Evolutionary conservation across 352 stramenopile species (phyloP).

Genomic region (Pythium dissimile): DNA sequence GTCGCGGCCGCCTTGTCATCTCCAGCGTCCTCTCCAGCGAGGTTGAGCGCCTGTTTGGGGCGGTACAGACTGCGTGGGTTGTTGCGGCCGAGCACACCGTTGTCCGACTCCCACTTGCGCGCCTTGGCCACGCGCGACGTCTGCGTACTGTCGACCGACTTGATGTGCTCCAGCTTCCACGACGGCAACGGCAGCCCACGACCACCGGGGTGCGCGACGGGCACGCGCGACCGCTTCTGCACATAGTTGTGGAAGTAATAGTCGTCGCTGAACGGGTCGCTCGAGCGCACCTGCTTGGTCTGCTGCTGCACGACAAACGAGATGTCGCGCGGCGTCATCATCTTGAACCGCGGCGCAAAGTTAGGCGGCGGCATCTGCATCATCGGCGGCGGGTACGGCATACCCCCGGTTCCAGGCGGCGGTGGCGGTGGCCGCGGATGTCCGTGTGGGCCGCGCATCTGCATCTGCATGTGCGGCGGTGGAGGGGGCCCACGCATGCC

Average conservation of each 20-base stretch:
- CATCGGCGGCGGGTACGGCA: conserved; percentile 31
- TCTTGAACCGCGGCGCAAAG: conserved; percentile 50
- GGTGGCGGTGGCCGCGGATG: conserved; percentile 7
- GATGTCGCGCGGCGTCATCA: conserved; percentile 85
- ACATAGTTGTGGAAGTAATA: conserved; percentile 87
- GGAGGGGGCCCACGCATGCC: conserved; percentile 35
- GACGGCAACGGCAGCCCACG: conserved; percentile 54
- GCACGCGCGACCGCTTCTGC: conserved; percentile 62
- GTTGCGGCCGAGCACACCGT: conserved; percentile 74
- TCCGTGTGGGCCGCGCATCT: conserved; percentile 39
- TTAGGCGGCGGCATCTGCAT: conserved; percentile 33
- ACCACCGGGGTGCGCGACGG: conserved; percentile 26
- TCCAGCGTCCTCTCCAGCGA: conserved; percentile 21
- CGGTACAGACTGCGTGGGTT: conserved; percentile 76
- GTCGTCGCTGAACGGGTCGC: conserved; percentile 86
- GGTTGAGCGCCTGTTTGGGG: conserved; percentile 63
- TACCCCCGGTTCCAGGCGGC: conserved; percentile 29
- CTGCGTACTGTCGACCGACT: conserved; percentile 61
- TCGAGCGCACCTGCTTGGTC: conserved; percentile 83
- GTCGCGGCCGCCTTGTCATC: not conserved
- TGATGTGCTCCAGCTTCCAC: conserved; percentile 84
- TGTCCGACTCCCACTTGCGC: conserved; percentile 69
- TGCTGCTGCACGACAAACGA: conserved; percentile 85
- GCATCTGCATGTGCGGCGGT: conserved; percentile 25
- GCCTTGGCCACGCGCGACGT: conserved; percentile 62